Evolutionary conservation across 306 rosid species (phyloP).

Genomic region (Cucurbita maxima): DNA sequence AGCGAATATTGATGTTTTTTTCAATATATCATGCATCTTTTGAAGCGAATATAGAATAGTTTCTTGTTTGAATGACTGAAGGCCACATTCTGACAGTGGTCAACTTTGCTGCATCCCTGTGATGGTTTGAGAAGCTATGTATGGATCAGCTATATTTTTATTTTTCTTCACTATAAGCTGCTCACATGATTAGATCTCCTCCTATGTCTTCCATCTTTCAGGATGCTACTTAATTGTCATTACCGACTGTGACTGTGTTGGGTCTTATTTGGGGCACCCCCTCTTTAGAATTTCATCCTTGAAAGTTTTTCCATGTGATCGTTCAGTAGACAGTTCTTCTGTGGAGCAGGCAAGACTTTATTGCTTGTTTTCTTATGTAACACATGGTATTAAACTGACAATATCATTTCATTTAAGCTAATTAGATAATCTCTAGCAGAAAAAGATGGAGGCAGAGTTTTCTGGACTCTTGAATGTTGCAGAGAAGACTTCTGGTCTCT

Average conservation of each 20-base stretch:
- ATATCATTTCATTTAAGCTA: not conserved
- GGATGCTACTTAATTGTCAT: conserved; percentile 79
- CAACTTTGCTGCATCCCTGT: no score
- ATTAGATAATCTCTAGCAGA: conserved; percentile 33
- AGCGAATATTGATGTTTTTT: no score
- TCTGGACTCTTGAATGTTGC: conserved; percentile 54
- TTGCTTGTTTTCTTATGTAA: not conserved
- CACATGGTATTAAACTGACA: not conserved
- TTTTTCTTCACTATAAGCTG: not conserved
- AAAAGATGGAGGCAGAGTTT: conserved; percentile 75
- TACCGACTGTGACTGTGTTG: conserved; percentile 52
- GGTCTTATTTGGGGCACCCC: conserved; percentile 82
- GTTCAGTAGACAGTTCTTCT: conserved; percentile 47
- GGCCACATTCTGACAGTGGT: not conserved
- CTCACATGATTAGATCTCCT: conserved; percentile 13
- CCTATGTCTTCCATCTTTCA: conserved; percentile 15
- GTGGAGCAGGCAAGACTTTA: conserved; percentile 43
- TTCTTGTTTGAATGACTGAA: not conserved
- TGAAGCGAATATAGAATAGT: not conserved
- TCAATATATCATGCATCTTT: not conserved
- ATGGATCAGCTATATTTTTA: not conserved
- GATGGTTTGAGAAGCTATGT: not conserved
- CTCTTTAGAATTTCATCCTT: conserved; percentile 51
- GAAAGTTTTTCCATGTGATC: conserved; percentile 79
- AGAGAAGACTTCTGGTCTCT: conserved; percentile 78